Base-by-base conservation (phyloP, 2,329 filamentous ascomycete species). In the Periconia sp. region DNA sequence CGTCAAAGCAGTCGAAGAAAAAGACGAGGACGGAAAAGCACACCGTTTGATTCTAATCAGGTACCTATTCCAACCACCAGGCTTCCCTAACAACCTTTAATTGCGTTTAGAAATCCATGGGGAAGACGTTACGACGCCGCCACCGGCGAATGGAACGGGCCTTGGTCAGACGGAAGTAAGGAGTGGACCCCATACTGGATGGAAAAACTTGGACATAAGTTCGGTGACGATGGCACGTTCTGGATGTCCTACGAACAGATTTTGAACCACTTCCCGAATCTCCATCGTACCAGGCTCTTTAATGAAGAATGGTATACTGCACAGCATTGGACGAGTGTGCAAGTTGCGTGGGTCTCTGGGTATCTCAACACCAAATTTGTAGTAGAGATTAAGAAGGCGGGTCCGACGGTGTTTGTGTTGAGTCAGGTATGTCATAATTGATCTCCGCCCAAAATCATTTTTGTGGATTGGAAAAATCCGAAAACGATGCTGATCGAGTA, bases 101-200 rank as follows among this genome's bases (percentile, higher is more conserved):
- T 43, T 53, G 18, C 50, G 56, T 19, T 2, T 41, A 85, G 86
- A 59, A 94, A 94, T 60, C 91, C 91, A 0, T 94, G 90, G 90
- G 91, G 90, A 0, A 84, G 85, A 61, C 83, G 84, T 19, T 49
- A 47, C 1, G 58, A 58, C 42, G 62, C 62, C 3, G 58, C 62
- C 15, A 62, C 66, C 50, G 69, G 70, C 13, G 90, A 92, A 72
- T 93, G 90, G 89, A 88, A 84, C 41, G 90, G 91, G 0, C 79
- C 89, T 1, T 94, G 90, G 89, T 85, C 83, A 23, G 91, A 94
- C 64, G 91, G 91, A 1, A 91, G 87, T 14, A 88, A 89, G 62
- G 86, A 93, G 72, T 95, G 91, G 91, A 93, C 88, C 1, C 79
- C 88, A 0, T 87, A 92, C 59, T 91, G 88, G 83, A 83, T 93